Conservation (phyloP, 2,329 filamentous ascomycete genomes). For the Paracoccidioides lutzii region DNA sequence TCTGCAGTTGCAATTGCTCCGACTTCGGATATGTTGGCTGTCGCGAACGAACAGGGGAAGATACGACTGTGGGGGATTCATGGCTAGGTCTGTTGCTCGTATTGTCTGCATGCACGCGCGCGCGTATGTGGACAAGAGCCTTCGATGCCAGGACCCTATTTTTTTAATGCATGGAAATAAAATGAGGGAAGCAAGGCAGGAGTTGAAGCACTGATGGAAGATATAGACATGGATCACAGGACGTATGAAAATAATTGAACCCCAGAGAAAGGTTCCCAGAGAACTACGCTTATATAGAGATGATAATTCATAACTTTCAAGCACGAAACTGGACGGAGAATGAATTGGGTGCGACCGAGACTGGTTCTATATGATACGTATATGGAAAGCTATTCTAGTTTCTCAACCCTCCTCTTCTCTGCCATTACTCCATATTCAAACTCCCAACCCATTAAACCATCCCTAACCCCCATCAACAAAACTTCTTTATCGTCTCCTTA, state of each 20-base stretch:
- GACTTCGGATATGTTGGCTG: conserved; percentile 58
- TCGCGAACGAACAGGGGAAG: conserved; percentile 80
- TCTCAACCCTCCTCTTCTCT: neutral
- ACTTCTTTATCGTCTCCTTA: conserved; percentile 15
- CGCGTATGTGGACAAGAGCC: too few species aligned
- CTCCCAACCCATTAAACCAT: too few species aligned
- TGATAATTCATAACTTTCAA: neutral
- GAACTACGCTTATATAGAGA: neutral
- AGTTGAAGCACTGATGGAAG: too few species aligned
- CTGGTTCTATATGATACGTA: neutral
- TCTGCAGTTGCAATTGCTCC: conserved; percentile 58
- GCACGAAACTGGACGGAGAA: neutral
- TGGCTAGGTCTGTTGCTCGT: conserved; percentile 31
- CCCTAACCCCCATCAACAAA: neutral
- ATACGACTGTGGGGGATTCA: conserved; percentile 84
- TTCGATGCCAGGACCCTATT: too few species aligned
- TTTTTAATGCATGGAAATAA: too few species aligned
- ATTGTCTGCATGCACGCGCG: too few species aligned
- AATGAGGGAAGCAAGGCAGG: neutral
- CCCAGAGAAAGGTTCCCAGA: too few species aligned
- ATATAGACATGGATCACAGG: neutral
- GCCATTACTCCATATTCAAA: neutral
- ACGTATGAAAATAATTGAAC: too few species aligned
- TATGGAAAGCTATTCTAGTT: neutral
- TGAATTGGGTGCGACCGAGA: neutral